Percentiles rank a stretch among this genome's conserved stretches.
These are phyloP conservation scores for Nemania diffusa DNA, from an alignment of 2,329 filamentous ascomycete species.

Conservation along the genomic window DNA sequence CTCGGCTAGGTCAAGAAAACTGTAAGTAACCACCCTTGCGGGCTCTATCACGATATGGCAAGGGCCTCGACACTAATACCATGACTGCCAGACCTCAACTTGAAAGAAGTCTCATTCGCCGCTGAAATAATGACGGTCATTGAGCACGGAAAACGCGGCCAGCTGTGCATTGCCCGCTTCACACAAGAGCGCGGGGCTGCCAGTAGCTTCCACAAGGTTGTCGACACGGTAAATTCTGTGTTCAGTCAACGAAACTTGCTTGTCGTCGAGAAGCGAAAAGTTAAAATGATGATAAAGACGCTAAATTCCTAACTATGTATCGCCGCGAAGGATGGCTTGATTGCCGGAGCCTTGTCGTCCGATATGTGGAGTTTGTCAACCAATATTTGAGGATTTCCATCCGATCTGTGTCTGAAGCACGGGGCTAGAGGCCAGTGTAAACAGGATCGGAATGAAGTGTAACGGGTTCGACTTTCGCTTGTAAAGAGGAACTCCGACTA, in stretches of 20 bases:
- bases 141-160: slow-evolving; percentile 80
- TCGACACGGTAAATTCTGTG: slow-evolving; percentile 78
- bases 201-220: slow-evolving; percentile 85
- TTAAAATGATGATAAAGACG: slow-evolving; percentile 79
- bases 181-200: slow-evolving; percentile 93
- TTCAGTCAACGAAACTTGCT: slow-evolving; percentile 73
- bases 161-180: slow-evolving; percentile 83
- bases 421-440: neutral
- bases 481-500: neutral
- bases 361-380: neutral
- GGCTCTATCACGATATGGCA: neutral
- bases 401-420: neutral
- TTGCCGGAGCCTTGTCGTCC: neutral
- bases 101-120: slow-evolving; percentile 90
- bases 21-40: slow-evolving; percentile 66
- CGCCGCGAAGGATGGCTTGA: neutral
- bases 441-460: neutral
- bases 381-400: neutral
- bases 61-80: slow-evolving; percentile 24
- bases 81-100: slow-evolving; percentile 69
- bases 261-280: slow-evolving; percentile 73
- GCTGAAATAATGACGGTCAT: slow-evolving; percentile 89
- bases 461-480: neutral
- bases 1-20: slow-evolving; percentile 78
- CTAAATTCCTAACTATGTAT: slow-evolving; percentile 60